Base-by-base conservation (phyloP, 2,329 filamentous ascomycete species). In the Colletotrichum plurivorum region DNA sequence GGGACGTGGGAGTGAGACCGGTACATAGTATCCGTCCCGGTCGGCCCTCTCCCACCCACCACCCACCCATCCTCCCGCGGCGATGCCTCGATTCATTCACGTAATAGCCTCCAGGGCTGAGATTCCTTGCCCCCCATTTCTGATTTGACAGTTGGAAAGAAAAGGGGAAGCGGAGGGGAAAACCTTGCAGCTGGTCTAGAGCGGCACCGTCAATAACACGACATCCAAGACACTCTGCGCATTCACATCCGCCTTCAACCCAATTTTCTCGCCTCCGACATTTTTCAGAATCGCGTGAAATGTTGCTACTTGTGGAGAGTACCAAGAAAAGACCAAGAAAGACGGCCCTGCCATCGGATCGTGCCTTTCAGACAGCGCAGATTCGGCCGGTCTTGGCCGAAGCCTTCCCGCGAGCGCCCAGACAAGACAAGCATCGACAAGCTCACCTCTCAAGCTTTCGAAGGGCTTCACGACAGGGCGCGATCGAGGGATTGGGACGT, bases 341-440 rank as follows among this genome's bases (percentile, higher is more conserved):
- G 13, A 49, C 41, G 20, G 16, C 15, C 22, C 22, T 12, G 7
- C 27, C 18, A 18, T 25, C 46, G 18, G 31, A 51, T 52, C 43
- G 36, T 52, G 36, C 36, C 20, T 43, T 52, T 49, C 16, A 22
- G 10, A 12, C 46, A 49, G 31, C 27, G n/a, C 27, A 43, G 20
- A 31, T 13, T 25, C 25, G 6, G 25, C 22, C 10, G 15, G 48
- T 6, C 59, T 62, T 62, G 49, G 59, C 59, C 25, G 41, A 27
- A 31, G 54, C n/a, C 51, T 45, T 69, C 36, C 51, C 66, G 43
- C 55, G 55, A 52, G 31, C 55, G 49, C 49, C 51, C 20, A 66
- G 66, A 18, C 49, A 5, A 31, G 52, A 66, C 66, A 56, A 69
- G 62, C 62, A 66, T 56, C 62, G 45, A 51, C 60, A 66, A 69